Evolutionary conservation across 192 early-diverging fungal species (phyloP).

Genomic region (Coemansia erecta): DNA sequence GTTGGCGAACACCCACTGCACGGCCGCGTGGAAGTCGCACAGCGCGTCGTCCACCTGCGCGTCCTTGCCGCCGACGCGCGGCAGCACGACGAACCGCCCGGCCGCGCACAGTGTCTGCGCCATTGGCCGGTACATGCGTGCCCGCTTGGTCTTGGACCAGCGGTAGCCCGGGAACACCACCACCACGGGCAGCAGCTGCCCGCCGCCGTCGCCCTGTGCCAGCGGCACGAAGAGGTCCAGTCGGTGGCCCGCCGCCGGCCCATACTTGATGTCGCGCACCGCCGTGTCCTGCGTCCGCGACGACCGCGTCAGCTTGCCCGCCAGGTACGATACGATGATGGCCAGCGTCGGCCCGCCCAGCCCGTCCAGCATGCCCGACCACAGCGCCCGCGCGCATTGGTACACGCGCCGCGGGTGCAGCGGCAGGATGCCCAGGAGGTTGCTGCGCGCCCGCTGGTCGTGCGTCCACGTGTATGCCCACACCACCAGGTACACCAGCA

Average conservation of each 20-base stretch:
- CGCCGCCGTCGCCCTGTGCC: neutral
- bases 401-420: slow-evolving; percentile 42
- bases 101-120: slow-evolving; percentile 52
- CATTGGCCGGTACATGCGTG: slow-evolving; percentile 53
- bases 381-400: slow-evolving; percentile 45
- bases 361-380: slow-evolving; percentile 51
- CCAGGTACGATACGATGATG: slow-evolving; percentile 41
- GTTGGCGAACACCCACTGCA: slow-evolving; percentile 52
- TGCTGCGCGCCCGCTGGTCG: slow-evolving; percentile 43
- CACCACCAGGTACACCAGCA: slow-evolving; percentile 29
- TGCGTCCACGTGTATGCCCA: slow-evolving; percentile 54
- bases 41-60: slow-evolving; percentile 34
- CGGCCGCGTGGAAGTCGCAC: slow-evolving; percentile 45
- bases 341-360: slow-evolving; percentile 46
- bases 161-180: slow-evolving; percentile 48
- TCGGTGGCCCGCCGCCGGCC: slow-evolving; percentile 46
- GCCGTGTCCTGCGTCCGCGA: slow-evolving; percentile 44
- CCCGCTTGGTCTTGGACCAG: slow-evolving; percentile 48
- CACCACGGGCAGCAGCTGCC: slow-evolving; percentile 25
- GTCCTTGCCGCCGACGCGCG: slow-evolving; percentile 37
- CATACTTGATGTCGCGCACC: slow-evolving; percentile 52
- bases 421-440: slow-evolving; percentile 35
- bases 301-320: slow-evolving; percentile 41
- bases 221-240: slow-evolving; percentile 51
- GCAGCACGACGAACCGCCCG: slow-evolving; percentile 51